These are phyloP conservation scores for Chrysophaeum taylorii DNA, from an alignment of 352 stramenopile species.

Conservation along the genomic window DNA sequence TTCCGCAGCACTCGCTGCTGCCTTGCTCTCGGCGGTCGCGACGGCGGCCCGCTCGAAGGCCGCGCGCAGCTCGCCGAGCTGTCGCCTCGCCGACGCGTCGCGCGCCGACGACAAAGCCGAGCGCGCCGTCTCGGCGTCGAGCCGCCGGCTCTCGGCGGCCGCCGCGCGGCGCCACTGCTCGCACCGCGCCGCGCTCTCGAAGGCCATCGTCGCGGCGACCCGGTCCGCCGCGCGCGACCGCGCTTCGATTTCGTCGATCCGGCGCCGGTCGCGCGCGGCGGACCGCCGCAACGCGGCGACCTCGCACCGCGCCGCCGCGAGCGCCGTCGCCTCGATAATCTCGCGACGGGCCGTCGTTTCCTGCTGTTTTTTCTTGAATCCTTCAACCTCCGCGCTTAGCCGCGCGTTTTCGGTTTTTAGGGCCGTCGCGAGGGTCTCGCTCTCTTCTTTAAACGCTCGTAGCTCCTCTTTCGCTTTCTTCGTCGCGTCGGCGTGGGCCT, in stretches of 20 bases:
- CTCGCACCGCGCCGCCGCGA: no score
- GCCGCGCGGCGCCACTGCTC: not conserved
- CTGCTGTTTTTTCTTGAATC: no score
- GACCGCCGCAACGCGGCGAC: no score
- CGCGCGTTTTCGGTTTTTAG: no score
- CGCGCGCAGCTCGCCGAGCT: not conserved
- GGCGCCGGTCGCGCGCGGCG: no score
- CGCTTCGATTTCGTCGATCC: not conserved
- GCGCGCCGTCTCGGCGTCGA: not conserved
- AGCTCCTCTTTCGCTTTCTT: no score
- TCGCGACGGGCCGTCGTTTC: no score
- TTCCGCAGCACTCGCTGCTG: not conserved
- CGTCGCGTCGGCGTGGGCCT: no score
- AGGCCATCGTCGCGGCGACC: not conserved
- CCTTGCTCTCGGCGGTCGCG: not conserved
- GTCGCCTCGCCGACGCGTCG: not conserved
- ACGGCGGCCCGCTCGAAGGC: conserved; percentile 1
- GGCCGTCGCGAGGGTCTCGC: no score
- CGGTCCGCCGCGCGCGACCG: not conserved
- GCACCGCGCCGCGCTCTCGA: not conserved
- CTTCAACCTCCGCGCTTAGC: no score
- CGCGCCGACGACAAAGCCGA: not conserved
- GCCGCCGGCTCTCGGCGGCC: not conserved
- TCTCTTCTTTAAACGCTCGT: no score
- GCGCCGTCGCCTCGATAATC: no score